Base-by-base conservation (phyloP, 495 filamentous ascomycete species). In the Podospora australis region DNA sequence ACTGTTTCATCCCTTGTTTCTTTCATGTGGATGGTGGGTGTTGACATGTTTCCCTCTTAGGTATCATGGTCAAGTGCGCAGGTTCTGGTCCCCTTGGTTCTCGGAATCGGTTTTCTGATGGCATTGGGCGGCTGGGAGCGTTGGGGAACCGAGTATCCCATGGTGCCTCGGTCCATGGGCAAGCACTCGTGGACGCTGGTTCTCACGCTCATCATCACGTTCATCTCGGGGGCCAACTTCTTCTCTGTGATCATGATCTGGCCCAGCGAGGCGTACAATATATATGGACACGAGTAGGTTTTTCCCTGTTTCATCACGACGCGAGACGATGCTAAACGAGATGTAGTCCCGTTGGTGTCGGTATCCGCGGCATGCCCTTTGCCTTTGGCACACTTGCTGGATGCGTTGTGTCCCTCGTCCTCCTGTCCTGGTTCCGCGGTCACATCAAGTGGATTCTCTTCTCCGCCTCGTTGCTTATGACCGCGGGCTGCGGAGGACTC, bases 221-320 rank as follows among this genome's bases (percentile, higher is more conserved):
- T 83, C 63, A 84, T 88, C 38, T 81, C 76, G 7, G 84, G 84
- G 8, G 80, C 82, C 46, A 87, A 87, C 59, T 87, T 87, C 73
- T 86, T 87, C 67, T 81, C 81, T 11, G 78, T 86, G 3, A 59
- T 87, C 21, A 75, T 87, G 63, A 81, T 87, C 55, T 87, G 83
- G 84, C 84, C 84, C 0, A 83, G 80, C 0, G 77, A 87, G 63
- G 79, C 82, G 1, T 86, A 81, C 70, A 87, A 87, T 56, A 80
- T 86, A 7, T 87, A 85, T 50, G 83, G 82, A 11, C 80, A 86
- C 48, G 78, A 84, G 61, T 62, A 32, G 42, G 60, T 51, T 16
- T n/a, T 43, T 10, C 20, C 25, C 16, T 32, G 13, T 19, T 9
- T 25, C 22, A 25, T 20, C 13, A 11, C 4, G 21, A 19, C 6